phyloP scores from a whole-genome alignment of 1,284 basidiomycete species.

The Porodaedalea pini region DNA sequence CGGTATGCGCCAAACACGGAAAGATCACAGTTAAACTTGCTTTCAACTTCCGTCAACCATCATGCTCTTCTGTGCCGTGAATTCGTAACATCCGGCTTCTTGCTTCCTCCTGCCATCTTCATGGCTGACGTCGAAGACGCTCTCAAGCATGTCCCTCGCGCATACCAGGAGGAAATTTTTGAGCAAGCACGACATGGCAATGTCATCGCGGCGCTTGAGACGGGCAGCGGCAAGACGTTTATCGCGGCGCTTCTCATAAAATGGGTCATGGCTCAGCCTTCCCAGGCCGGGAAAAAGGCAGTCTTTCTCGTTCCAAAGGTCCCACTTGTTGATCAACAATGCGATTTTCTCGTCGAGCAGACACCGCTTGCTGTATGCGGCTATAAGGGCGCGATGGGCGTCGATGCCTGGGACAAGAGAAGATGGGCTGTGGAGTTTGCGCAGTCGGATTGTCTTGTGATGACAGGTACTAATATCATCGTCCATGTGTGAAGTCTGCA shows the following conservation, averaged over 20 bases:
- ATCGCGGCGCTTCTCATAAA: constrained; percentile 76
- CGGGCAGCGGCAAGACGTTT: constrained; percentile 79
- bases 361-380: constrained; percentile 63
- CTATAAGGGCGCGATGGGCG: constrained; percentile 64
- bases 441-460: constrained; percentile 70
- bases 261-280: constrained; percentile 58
- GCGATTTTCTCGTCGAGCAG: constrained; percentile 59
- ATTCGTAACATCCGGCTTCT: background rate
- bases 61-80: background rate
- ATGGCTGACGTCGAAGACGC: constrained; percentile 12
- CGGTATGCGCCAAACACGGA: background rate
- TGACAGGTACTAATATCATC: constrained; percentile 57
- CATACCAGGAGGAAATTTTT: constrained; percentile 75
- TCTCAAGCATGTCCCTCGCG: constrained; percentile 42
- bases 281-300: constrained; percentile 47
- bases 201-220: constrained; percentile 74
- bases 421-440: constrained; percentile 65
- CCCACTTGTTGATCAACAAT: constrained; percentile 78
- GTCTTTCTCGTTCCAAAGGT: constrained; percentile 82
- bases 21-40: background rate
- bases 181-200: constrained; percentile 64
- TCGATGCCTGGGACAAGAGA: constrained; percentile 63
- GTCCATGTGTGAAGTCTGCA: constrained; percentile 2
- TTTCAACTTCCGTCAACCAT: background rate
- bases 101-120: background rate